A percentile compares a stretch with the other conserved stretches of the same genome.
These are phyloP conservation scores for Reticulascus tulasneorum DNA, from an alignment of 2,329 filamentous ascomycete species.

Conservation along the genomic window DNA sequence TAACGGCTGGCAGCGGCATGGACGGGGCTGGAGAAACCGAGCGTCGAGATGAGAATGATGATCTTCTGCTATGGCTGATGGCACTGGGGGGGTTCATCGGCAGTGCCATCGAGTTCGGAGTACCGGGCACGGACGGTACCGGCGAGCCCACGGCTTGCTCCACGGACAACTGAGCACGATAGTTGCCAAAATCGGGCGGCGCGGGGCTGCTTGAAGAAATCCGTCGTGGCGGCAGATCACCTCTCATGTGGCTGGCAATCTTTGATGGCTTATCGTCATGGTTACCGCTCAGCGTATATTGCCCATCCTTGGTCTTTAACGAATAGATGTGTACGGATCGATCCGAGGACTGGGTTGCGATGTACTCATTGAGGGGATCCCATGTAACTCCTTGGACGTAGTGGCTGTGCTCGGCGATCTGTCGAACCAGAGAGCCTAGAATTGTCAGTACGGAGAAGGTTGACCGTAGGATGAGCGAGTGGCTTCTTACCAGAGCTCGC, in stretches of 20 bases:
- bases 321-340: conserved; percentile 97
- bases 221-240: conserved; percentile 86
- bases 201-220: conserved; percentile 91
- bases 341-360: conserved; percentile 96
- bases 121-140: conserved; percentile 85
- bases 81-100: conserved; percentile 94
- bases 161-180: conserved; percentile 60
- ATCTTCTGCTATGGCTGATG: conserved; percentile 59
- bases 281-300: conserved; percentile 69
- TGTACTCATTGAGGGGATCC: conserved; percentile 97
- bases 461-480: conserved; percentile 9
- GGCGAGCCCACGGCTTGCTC: conserved; percentile 68
- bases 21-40: conserved; percentile 93
- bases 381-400: conserved; percentile 98
- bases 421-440: conserved; percentile 65
- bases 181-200: conserved; percentile 74
- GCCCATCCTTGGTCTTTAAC: conserved; percentile 91
- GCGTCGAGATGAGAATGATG: conserved; percentile 83
- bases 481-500: conserved; percentile 73
- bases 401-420: conserved; percentile 96
- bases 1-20: conserved; percentile 89
- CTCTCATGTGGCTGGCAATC: conserved; percentile 71
- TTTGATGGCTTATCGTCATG: conserved; percentile 67
- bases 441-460: conserved; percentile 2
- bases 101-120: conserved; percentile 81